Evolutionary conservation across 257 asterid genomes (phyloP).

Genomic region (Solanum etuberosum): DNA sequence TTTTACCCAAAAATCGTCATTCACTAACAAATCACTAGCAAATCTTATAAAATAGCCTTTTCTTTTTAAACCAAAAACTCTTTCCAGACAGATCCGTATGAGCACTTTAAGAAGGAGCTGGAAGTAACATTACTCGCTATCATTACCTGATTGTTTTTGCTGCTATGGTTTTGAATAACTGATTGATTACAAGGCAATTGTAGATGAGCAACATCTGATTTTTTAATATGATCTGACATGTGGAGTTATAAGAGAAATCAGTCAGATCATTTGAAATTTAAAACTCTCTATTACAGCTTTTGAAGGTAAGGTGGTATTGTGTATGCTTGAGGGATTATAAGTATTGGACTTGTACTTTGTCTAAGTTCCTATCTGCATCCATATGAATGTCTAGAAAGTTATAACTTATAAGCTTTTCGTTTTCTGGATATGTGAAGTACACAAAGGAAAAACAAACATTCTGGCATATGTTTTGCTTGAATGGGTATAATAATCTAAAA

Average conservation of each 20-base stretch:
- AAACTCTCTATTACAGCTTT: not conserved
- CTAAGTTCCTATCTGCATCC: not conserved
- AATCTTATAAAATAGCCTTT: not conserved
- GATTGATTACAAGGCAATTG: not conserved
- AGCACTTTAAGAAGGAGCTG: not conserved
- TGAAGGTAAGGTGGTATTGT: not conserved
- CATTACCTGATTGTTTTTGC: not conserved
- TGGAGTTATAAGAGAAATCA: not conserved
- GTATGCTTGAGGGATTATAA: not conserved
- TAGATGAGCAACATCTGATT: not conserved
- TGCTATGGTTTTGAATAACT: not conserved
- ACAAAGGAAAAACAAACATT: not conserved
- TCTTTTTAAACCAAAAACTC: not conserved
- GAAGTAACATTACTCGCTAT: not conserved
- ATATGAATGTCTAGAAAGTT: not conserved
- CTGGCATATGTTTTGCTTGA: not conserved
- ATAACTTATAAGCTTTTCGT: not conserved
- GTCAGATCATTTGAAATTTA: not conserved
- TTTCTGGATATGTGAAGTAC: not conserved
- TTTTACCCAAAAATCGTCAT: not conserved
- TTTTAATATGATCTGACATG: not conserved
- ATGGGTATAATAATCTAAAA: not conserved
- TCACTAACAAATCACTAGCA: not conserved
- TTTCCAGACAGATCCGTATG: not conserved
- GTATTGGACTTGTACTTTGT: not conserved